Conservation (phyloP, 306 rosid genomes). For the Quercus rubra region DNA sequence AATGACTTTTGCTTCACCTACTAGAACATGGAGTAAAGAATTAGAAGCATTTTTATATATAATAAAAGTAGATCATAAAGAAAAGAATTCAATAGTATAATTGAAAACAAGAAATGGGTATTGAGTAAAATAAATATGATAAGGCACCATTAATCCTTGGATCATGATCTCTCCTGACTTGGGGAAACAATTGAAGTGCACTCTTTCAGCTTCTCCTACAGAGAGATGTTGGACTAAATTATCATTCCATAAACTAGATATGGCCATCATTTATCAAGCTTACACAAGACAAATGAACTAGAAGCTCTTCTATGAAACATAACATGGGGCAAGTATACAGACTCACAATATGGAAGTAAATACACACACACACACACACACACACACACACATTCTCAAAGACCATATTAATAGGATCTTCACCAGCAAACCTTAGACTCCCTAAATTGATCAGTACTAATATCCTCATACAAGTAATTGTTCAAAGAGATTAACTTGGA, state of each 20-base stretch:
- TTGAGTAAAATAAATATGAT: constrained; percentile 1
- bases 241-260: neutral
- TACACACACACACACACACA: neutral
- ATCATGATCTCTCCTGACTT: constrained; percentile 61
- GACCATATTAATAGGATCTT: neutral
- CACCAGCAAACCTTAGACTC: neutral
- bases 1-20: constrained; percentile 59
- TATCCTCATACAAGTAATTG: neutral
- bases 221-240: constrained; percentile 7
- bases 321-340: neutral
- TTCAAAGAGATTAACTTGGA: neutral
- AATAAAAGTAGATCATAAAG: constrained; percentile 12
- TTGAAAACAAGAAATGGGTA: neutral
- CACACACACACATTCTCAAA: too few species aligned
- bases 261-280: neutral
- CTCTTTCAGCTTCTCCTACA: constrained; percentile 69
- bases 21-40: constrained; percentile 13
- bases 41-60: neutral
- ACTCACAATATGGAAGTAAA: neutral
- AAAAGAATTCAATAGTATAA: neutral
- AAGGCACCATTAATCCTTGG: constrained; percentile 57
- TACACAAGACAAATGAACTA: too few species aligned
- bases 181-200: constrained; percentile 56
- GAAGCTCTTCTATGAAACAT: too few species aligned
- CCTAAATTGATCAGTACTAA: neutral